Percentiles rank a stretch among this genome's conserved stretches.
These are phyloP conservation scores for Blastomyces gilchristii DNA, from an alignment of 2,329 filamentous ascomycete genomes.

Conservation along the genomic window DNA sequence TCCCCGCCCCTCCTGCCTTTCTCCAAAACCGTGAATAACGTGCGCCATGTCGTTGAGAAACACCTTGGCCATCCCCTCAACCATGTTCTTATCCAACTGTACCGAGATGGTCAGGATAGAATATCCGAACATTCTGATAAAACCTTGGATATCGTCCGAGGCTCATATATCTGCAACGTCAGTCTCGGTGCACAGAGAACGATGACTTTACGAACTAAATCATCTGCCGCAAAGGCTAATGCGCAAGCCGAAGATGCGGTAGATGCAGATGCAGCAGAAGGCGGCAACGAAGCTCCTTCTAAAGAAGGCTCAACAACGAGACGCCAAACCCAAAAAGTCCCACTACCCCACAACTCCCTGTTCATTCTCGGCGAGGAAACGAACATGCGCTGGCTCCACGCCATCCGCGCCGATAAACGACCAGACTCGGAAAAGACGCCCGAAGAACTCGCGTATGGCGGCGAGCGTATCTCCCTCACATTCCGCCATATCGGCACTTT, in stretches of 20 bases:
- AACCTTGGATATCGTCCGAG: constrained; percentile 75
- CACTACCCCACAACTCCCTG: constrained; percentile 78
- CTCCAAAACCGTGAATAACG: constrained; percentile 57
- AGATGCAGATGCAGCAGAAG: neutral
- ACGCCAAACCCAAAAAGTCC: constrained; percentile 55
- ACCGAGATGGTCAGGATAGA: constrained; percentile 78
- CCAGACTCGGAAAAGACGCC: constrained; percentile 53
- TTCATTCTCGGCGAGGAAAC: constrained; percentile 71
- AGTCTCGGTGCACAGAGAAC: constrained; percentile 85
- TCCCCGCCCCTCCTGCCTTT: constrained; percentile 68
- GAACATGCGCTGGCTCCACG: constrained; percentile 82
- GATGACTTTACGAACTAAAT: constrained; percentile 74
- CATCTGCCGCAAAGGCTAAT: constrained; percentile 28
- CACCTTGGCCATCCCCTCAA: constrained; percentile 72
- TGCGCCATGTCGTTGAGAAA: constrained; percentile 59
- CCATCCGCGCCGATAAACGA: constrained; percentile 82
- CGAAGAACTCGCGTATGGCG: constrained; percentile 60
- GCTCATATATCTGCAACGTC: constrained; percentile 80
- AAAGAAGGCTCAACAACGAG: constrained; percentile 24
- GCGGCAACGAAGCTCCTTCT: constrained; percentile 8
- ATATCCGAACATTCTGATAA: constrained; percentile 98
- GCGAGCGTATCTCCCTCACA: constrained; percentile 80
- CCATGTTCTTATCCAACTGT: constrained; percentile 85
- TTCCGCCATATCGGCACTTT: constrained; percentile 87
- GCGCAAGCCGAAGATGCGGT: neutral